phyloP scores from a whole-genome alignment of 805 yeast genomes.

The Candida xyloterini region DNA sequence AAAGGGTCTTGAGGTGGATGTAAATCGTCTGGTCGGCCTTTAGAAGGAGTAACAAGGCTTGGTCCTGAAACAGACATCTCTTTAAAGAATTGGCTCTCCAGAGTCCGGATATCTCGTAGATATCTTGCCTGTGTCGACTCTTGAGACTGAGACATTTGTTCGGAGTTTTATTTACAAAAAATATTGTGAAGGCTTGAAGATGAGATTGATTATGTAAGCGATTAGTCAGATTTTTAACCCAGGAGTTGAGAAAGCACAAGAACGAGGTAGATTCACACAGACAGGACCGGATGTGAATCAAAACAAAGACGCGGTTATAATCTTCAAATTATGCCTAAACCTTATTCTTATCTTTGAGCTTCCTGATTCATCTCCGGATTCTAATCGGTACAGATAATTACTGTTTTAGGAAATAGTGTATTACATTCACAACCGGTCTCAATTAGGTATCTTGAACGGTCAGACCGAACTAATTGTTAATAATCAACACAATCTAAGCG shows the following conservation, averaged over 20 bases:
- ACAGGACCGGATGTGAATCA: too few relatives aligned
- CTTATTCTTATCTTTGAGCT: not conserved
- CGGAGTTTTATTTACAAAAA: not conserved
- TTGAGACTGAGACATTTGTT: conserved; percentile 3
- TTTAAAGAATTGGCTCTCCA: conserved; percentile 15
- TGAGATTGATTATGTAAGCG: not conserved
- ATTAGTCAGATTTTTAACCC: too few relatives aligned
- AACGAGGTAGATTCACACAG: too few relatives aligned
- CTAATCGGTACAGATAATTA: conserved; percentile 6
- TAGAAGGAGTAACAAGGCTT: not conserved
- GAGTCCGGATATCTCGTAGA: conserved; percentile 16
- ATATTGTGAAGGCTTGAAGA: conserved; percentile 1
- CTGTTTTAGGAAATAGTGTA: conserved; percentile 2
- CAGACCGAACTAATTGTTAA: not conserved
- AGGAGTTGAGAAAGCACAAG: too few relatives aligned
- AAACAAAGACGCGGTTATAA: not conserved
- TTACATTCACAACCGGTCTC: not conserved
- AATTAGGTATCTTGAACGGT: not conserved
- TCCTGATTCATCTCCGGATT: conserved; percentile 9
- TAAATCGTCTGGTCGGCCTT: not conserved
- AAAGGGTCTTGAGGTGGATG: not conserved
- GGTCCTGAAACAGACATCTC: conserved; percentile 7
- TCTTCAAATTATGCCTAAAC: not conserved
- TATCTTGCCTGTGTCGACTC: conserved; percentile 17
- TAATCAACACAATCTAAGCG: too few relatives aligned